Evolutionary conservation across 441 rosid genomes (phyloP).

Genomic region (Corymbia calophylla): DNA sequence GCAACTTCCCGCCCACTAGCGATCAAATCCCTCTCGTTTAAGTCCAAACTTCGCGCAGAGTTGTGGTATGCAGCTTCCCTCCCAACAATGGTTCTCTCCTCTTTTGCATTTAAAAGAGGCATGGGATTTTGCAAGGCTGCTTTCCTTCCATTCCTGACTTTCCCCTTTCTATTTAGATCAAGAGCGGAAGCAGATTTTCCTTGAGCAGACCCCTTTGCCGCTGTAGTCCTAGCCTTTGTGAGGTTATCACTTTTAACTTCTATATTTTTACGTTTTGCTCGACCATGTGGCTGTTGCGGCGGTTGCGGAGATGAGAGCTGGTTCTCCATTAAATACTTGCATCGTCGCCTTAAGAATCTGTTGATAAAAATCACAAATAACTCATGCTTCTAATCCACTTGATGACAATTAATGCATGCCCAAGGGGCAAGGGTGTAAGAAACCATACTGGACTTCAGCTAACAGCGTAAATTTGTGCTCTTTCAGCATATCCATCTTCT

Average conservation of each 20-base stretch:
- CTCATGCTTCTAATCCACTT: background rate
- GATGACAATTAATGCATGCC: background rate
- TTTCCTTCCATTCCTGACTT: conserved; percentile 25
- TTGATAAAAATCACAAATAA: background rate
- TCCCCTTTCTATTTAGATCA: conserved; percentile 37
- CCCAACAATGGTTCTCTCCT: background rate
- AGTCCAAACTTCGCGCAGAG: conserved; percentile 24
- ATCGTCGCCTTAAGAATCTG: conserved; percentile 71
- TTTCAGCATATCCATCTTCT: conserved; percentile 49
- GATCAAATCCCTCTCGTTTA: conserved; percentile 22
- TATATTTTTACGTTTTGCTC: conserved; percentile 16
- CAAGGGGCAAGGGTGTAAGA: background rate
- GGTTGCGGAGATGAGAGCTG: conserved; percentile 18
- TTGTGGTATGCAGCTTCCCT: conserved; percentile 3
- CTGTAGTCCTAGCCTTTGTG: conserved; percentile 18
- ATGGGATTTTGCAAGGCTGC: background rate
- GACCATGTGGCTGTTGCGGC: background rate
- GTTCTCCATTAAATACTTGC: conserved; percentile 39
- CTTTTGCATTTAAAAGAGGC: background rate
- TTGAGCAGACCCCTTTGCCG: conserved; percentile 14
- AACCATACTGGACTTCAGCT: conserved; percentile 73
- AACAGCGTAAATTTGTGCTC: conserved; percentile 34
- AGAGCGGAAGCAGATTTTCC: conserved; percentile 3
- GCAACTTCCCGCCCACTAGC: background rate
- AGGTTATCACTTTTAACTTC: conserved; percentile 13